Evolutionary conservation across 108 stramenopile genomes (phyloP), one percentile per base, ranked within the genome.

Genomic region (Bacterosira constricta): DNA sequence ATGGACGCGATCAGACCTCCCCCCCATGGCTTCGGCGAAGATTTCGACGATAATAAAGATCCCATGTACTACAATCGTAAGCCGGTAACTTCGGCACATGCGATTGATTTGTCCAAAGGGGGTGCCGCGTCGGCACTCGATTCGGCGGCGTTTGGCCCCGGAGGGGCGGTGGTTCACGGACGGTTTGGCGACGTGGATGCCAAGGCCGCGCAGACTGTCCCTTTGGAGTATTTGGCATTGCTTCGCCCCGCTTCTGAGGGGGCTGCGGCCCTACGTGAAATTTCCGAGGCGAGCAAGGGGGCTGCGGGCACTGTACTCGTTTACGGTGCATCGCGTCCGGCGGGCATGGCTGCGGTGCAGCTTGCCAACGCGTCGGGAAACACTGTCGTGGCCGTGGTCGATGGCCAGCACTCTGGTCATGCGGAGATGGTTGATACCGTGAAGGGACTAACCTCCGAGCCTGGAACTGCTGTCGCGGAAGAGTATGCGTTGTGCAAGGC

Each of bases 361-460:
- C 57, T 94, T 39, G 90, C 88, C 8, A 52, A 78, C 4, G 59
- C 85, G 29, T 54, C 69, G 11, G 87, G 83, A 44, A 61, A 84
- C 59, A 89, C 93, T 11, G 92, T 93, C 23, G 87, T 90, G 26
- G 93, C 86, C 9, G 93, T 94, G 32, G 88, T 94, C 17, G 87
- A 80, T 47, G 85, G 85, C 25, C 82, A 87, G 32, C 93, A 94
- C 36, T 87, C 93, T 4, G 88, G 87, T 5, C 64, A 88, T 58
- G 88, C 84, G 44, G 87, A 87, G 49, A 83, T 91, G 84, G 77
- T 91, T 42, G 90, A 87, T 41, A 82, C 73, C 18, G 60, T 94
- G 64, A 94, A 91, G 73, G 85, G 80, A 29, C 68, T 91, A 84
- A 84, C 90, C 20, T 60, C 74, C 0, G 90, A 91, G 52, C 90